Base-by-base conservation (phyloP, 805 yeast genomes). In the Spathaspora sp. region DNA sequence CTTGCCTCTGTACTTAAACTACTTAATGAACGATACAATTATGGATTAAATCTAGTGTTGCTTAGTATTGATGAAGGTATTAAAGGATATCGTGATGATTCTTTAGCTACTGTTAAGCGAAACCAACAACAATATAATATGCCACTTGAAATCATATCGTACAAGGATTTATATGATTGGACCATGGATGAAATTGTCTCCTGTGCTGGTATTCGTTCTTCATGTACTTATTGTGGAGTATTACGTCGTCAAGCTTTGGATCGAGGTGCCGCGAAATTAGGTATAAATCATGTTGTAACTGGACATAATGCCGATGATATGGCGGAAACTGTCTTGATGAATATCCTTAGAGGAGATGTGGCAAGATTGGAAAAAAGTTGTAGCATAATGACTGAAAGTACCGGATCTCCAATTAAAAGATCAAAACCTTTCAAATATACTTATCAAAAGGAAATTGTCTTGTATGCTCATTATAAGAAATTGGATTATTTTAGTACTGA, bases 301-400 rank as follows among this genome's bases (percentile, higher is more conserved):
- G 99, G 99, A 2, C 99, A 94, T 69, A 94, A 94, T 67, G 99
- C 99, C 0, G 99, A 94, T 67, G 99, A 94, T 70, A 88, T 94
- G 89, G 99, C 99, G 1, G 99, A 94, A 63, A 94, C 99, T 0
- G 96, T 94, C 4, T 69, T 94, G 50, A 93, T 94, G 98, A 94
- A 94, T 67, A 69, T 94, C 44, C 71, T 94, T 28, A 78, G 99
- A 60, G 99, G 99, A n/a, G 99, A 94, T 65, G 86, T 91, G 6
- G 96, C 96, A 20, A 77, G 99, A 56, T 73, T 94, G 50, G 98
- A 89, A 63, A 83, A 86, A 57, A 90, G 97, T 16, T 89, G 96
- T 9, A 79, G 87, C 19, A 90, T 94, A 42, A 78, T 93, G 55
- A 94, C 99, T 0, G 82, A 82, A 52, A 85, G 90, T 16, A 71